Conservation (phyloP, 1,139 yeast genomes). For the Taphrina communis region DNA sequence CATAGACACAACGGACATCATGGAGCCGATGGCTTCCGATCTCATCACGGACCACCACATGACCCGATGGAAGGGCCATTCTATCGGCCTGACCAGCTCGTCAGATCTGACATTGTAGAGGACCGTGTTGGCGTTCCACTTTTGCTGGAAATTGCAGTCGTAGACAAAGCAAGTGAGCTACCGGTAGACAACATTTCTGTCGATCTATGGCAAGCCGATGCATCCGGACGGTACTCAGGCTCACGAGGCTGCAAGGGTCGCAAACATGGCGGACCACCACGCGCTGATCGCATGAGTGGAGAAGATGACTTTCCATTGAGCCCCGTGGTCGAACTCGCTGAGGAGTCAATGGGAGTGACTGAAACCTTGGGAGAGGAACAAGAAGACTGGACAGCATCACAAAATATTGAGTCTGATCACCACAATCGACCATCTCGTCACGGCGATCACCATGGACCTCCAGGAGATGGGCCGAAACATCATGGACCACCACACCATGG, state of each 20-base stretch:
- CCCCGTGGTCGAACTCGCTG: not conserved
- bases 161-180: not conserved
- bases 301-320: not conserved
- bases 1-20: not conserved
- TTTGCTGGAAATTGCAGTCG: not conserved
- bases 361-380: not conserved
- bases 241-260: not conserved
- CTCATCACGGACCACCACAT: conserved; percentile 10
- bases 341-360: not conserved
- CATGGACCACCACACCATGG: conserved; percentile 8
- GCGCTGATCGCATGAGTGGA: not conserved
- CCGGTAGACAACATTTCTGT: conserved; percentile 14
- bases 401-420: not conserved
- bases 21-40: not conserved
- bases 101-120: conserved; percentile 10
- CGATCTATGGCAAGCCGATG: conserved; percentile 26
- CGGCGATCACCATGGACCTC: conserved; percentile 9
- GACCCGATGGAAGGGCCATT: conserved; percentile 16
- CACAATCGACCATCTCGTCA: not conserved
- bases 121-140: conserved; percentile 22
- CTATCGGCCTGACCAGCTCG: conserved; percentile 15
- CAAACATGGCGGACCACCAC: not conserved
- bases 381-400: not conserved
- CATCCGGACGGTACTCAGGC: conserved; percentile 13
- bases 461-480: conserved; percentile 1